These are phyloP conservation scores for Pseudohyphozyma bogoriensis DNA, from an alignment of 768 basidiomycete genomes.

Conservation along the genomic window DNA sequence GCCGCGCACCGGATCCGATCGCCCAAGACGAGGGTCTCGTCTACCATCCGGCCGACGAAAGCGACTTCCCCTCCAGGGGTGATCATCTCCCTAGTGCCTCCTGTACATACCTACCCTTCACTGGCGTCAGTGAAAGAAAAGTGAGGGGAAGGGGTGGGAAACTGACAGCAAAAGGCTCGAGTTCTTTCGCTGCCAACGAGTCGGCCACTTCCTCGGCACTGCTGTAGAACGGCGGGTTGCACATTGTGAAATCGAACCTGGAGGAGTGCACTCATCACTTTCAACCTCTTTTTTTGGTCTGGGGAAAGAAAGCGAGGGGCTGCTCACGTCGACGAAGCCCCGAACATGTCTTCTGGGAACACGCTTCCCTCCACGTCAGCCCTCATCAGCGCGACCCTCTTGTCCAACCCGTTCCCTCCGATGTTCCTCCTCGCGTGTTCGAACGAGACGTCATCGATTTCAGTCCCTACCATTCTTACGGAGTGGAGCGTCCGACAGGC, in stretches of 20 bases:
- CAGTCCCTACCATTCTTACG: conserved; percentile 40
- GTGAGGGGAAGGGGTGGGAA: background rate
- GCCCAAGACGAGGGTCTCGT: conserved; percentile 53
- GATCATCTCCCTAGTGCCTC: conserved; percentile 77
- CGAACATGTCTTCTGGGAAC: conserved; percentile 42
- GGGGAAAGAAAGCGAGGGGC: no score
- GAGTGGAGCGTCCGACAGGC: conserved; percentile 38
- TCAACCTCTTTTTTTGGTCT: background rate
- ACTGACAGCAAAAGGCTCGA: conserved; percentile 59
- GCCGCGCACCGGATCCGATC: conserved; percentile 51
- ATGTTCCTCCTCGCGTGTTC: conserved; percentile 52
- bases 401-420: conserved; percentile 47
- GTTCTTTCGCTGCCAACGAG: conserved; percentile 55
- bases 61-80: conserved; percentile 71
- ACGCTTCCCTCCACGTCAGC: conserved; percentile 41
- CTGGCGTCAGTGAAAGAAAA: no score
- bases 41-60: conserved; percentile 68
- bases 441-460: conserved; percentile 60
- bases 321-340: background rate
- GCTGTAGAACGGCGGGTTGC: conserved; percentile 93
- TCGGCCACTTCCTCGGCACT: conserved; percentile 55
- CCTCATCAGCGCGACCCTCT: conserved; percentile 46
- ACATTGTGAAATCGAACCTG: conserved; percentile 74
- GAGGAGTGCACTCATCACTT: background rate
- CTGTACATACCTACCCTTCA: conserved; percentile 90